A percentile compares a stretch with the other conserved stretches of the same genome.
phyloP scores from a whole-genome alignment of 1,284 basidiomycete species.

The Mycena citricolor region DNA sequence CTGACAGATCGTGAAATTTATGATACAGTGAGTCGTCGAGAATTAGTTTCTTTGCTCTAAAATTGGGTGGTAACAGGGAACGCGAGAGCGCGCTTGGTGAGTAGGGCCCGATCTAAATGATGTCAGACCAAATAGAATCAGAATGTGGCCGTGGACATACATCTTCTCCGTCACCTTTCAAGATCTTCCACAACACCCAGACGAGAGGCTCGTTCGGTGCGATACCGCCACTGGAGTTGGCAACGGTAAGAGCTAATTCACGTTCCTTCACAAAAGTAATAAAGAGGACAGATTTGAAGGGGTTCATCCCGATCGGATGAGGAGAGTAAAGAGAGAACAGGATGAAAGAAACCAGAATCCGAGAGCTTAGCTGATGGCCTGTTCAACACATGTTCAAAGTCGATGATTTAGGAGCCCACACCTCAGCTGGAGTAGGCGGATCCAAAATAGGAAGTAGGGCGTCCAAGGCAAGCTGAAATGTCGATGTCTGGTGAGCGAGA shows the following conservation, averaged over 20 bases:
- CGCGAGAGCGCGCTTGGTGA: constrained; percentile 68
- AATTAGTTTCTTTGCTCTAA: constrained; percentile 64
- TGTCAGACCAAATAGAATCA: constrained; percentile 1
- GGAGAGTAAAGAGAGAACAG: constrained; percentile 74
- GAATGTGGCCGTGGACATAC: constrained; percentile 40
- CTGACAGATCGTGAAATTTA: constrained; percentile 45
- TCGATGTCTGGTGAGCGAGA: constrained; percentile 16
- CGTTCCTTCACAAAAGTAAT: constrained; percentile 65
- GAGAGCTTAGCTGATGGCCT: constrained; percentile 45
- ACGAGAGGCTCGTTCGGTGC: constrained; percentile 72
- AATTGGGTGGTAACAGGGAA: constrained; percentile 67
- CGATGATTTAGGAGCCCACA: constrained; percentile 33
- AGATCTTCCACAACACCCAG: constrained; percentile 81
- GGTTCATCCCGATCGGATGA: constrained; percentile 73
- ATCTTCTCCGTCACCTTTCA: constrained; percentile 76
- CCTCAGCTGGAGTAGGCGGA: constrained; percentile 46
- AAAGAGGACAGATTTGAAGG: constrained; percentile 69
- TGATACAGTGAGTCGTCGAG: constrained; percentile 59
- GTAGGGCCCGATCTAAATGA: constrained; percentile 69
- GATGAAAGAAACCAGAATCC: constrained; percentile 74
- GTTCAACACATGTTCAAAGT: constrained; percentile 12
- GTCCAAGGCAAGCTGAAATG: constrained; percentile 75
- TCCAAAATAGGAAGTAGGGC: constrained; percentile 70
- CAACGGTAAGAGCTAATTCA: constrained; percentile 51
- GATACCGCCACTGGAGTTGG: constrained; percentile 49